These are phyloP conservation scores for Collybiopsis luxurians DNA, from an alignment of 768 basidiomycete species.

Conservation along the genomic window DNA sequence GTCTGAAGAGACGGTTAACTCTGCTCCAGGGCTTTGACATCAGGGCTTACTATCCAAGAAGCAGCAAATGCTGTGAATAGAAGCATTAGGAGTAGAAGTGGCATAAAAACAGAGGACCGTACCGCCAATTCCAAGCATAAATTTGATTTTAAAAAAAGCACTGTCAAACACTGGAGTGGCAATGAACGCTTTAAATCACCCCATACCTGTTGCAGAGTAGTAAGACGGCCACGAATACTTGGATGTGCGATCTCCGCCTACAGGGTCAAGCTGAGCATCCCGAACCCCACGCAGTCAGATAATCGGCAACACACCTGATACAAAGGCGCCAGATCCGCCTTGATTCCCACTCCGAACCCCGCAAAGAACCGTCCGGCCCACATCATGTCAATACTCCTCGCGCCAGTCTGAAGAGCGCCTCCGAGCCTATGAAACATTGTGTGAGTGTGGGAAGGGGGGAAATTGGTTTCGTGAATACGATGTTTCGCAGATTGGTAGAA, in stretches of 20 bases:
- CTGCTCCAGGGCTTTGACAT: neutral
- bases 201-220: constrained; percentile 46
- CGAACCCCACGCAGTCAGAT: neutral
- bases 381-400: constrained; percentile 46
- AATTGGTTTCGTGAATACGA: too few relatives aligned
- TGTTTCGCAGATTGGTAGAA: too few relatives aligned
- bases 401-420: constrained; percentile 45
- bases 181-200: neutral
- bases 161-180: too few relatives aligned
- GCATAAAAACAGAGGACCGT: constrained; percentile 13
- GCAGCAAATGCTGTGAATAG: constrained; percentile 40
- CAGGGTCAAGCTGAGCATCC: neutral
- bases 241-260: constrained; percentile 57
- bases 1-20: constrained; percentile 22
- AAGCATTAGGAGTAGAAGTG: constrained; percentile 14
- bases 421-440: too few relatives aligned
- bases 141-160: constrained; percentile 23
- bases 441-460: too few relatives aligned
- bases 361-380: constrained; percentile 50
- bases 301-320: constrained; percentile 38
- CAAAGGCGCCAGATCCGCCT: constrained; percentile 47
- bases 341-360: constrained; percentile 44
- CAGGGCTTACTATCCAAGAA: constrained; percentile 38
- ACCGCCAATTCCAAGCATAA: constrained; percentile 51
- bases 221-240: constrained; percentile 51